These are phyloP conservation scores for Talaromyces verruculosus DNA, from an alignment of 2,329 filamentous ascomycete genomes.

Conservation along the genomic window DNA sequence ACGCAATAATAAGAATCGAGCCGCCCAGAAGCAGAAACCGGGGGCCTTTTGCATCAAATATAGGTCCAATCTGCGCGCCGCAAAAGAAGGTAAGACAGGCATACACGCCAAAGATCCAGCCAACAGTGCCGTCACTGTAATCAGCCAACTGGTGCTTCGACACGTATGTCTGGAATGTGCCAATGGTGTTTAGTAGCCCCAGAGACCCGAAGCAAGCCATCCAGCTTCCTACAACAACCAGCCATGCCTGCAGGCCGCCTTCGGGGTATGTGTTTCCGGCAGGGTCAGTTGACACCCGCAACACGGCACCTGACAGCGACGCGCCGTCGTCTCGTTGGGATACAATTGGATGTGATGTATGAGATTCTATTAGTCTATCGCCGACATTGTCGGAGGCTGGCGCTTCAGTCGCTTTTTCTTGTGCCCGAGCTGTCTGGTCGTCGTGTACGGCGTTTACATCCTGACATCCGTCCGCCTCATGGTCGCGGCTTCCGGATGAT, in stretches of 20 bases:
- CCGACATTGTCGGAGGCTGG: background rate
- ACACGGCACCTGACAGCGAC: conserved; percentile 5
- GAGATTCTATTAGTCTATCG: background rate
- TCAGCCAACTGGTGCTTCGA: conserved; percentile 67
- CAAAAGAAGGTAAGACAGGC: conserved; percentile 81
- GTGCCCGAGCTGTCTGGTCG: background rate
- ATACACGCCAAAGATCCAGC: conserved; percentile 87
- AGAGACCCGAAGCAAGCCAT: conserved; percentile 72
- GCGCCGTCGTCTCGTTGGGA: conserved; percentile 12
- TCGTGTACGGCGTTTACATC: conserved; percentile 9
- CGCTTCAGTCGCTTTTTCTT: background rate
- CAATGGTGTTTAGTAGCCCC: conserved; percentile 77
- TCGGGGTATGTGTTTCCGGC: conserved; percentile 69
- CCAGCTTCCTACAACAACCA: conserved; percentile 81
- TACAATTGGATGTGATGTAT: background rate
- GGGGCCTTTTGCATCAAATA: conserved; percentile 85
- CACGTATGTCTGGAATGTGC: conserved; percentile 77
- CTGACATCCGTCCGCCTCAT: conserved; percentile 3
- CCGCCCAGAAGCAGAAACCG: conserved; percentile 68
- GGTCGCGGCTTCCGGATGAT: conserved; percentile 6
- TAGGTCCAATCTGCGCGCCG: conserved; percentile 79
- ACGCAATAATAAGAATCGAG: conserved; percentile 60
- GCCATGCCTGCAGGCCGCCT: conserved; percentile 78
- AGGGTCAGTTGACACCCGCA: conserved; percentile 35
- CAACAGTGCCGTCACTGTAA: conserved; percentile 68